Base-by-base conservation (phyloP, 2,329 filamentous ascomycete species). In the Penicillium olsonii region DNA sequence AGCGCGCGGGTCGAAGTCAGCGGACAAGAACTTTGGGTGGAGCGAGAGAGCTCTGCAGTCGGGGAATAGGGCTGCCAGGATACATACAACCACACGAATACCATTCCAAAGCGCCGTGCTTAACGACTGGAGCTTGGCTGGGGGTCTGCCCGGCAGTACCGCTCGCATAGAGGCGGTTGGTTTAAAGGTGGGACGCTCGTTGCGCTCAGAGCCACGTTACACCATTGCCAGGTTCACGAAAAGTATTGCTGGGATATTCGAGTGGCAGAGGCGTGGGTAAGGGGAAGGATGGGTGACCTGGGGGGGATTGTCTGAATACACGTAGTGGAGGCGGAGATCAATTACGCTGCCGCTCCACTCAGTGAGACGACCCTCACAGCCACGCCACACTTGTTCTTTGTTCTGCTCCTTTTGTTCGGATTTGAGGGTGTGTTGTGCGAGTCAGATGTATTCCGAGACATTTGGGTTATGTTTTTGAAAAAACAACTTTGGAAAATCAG, bases 101-200 rank as follows among this genome's bases (percentile, higher is more conserved):
- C 80, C 79, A 62, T 88, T 81, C 87, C 88, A 94, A 68, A 82
- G 79, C 68, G 84, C 87, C 53, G 84, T 87, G 70, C 84, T 83
- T 68, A 91, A 78, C 74, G 87, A 85, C 78, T 92, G 88, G 65
- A 90, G 85, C 78, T 84, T 87, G 64, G 86, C 80, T 77, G 83
- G 84, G 69, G 90, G 88, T 76, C 85, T 84, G 70, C 89, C 89
- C 57, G 90, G 90, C 63, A 92, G 80, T 74, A 92, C 83, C 68
- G 84, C 82, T 79, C 85, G 85, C 87, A 91, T 91, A 71, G 75
- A 84, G 75, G 69, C 66, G 66, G 67, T 62, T 59, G 55, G 57
- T 50, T 59, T 52, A 37, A 57, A 54, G 44, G 52, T 49, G 47
- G 54, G 50, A 60, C 57, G 58, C 56, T 61, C 48, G 53, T 54